A percentile compares a stretch with the other conserved stretches of the same genome.
phyloP scores from a whole-genome alignment of 1,139 yeast genomes.

The Suhomyces kunorum region DNA sequence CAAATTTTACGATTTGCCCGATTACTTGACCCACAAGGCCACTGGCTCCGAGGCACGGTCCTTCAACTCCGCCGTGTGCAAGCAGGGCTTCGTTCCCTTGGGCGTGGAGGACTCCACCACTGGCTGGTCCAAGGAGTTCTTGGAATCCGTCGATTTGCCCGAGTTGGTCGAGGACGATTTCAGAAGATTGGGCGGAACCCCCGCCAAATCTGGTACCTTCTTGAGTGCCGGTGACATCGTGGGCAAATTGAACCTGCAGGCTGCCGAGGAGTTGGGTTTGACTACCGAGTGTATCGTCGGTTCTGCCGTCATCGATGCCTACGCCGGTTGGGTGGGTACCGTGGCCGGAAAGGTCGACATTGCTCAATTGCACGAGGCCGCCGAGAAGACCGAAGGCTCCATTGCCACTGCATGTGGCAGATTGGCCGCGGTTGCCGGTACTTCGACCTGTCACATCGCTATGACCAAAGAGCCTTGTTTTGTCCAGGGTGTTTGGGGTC shows the following conservation, averaged over 20 bases:
- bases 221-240: constrained; percentile 87
- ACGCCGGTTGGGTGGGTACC: constrained; percentile 98
- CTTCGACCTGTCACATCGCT: constrained; percentile 94
- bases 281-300: constrained; percentile 82
- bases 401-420: constrained; percentile 73
- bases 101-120: constrained; percentile 84
- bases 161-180: constrained; percentile 80
- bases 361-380: constrained; percentile 43
- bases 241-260: constrained; percentile 62
- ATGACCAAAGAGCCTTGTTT: constrained; percentile 83
- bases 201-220: constrained; percentile 69
- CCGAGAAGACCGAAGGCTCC: constrained; percentile 28
- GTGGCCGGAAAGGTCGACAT: constrained; percentile 82
- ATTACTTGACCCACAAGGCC: constrained; percentile 85
- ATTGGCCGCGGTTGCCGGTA: constrained; percentile 97
- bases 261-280: constrained; percentile 87
- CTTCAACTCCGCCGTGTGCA: constrained; percentile 88
- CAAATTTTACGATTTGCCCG: constrained; percentile 90
- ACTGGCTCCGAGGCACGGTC: constrained; percentile 86
- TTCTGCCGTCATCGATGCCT: constrained; percentile 95
- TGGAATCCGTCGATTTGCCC: constrained; percentile 64
- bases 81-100: constrained; percentile 89
- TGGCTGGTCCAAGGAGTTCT: constrained; percentile 88
- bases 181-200: constrained; percentile 79
- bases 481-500: constrained; percentile 99